phyloP scores from a whole-genome alignment of 2,329 filamentous ascomycete species.

The Chalaropsis ovoidea region DNA sequence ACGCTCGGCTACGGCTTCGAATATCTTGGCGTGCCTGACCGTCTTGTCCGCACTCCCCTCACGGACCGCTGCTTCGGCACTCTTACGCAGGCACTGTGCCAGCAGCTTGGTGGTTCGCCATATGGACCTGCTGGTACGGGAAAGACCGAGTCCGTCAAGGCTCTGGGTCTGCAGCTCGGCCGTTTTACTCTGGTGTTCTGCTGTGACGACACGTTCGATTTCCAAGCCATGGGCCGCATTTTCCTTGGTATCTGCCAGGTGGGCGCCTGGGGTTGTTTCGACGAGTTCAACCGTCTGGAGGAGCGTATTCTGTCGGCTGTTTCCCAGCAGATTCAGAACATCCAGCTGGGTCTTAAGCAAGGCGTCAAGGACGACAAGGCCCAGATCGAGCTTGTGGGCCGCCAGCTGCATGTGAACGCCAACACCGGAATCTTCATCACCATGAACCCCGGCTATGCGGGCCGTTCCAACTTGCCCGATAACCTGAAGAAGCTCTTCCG shows the following conservation, averaged over 20 bases:
- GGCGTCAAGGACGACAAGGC: conserved; percentile 69
- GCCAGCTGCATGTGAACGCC: conserved; percentile 76
- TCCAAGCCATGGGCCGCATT: conserved; percentile 98
- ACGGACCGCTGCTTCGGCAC: conserved; percentile 98
- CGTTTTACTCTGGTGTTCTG: conserved; percentile 98
- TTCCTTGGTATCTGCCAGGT: conserved; percentile 99
- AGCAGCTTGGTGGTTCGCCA: conserved; percentile 89
- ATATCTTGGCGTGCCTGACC: conserved; percentile 90
- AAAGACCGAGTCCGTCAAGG: conserved; percentile 98
- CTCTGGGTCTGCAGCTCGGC: conserved; percentile 87
- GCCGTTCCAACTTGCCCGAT: conserved; percentile 93
- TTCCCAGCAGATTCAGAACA: conserved; percentile 98
- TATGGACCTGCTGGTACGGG: conserved; percentile 96
- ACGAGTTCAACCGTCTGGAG: conserved; percentile 98
- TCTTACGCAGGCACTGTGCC: conserved; percentile 87
- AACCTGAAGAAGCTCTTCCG: conserved; percentile 99
- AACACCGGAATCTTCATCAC: conserved; percentile 99
- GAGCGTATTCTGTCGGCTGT: conserved; percentile 96
- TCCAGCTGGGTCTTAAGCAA: conserved; percentile 88
- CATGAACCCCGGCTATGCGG: conserved; percentile 99
- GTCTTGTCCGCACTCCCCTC: conserved; percentile 89
- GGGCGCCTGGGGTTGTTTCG: conserved; percentile 98
- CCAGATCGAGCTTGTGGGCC: conserved; percentile 88
- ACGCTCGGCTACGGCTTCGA: conserved; percentile 94
- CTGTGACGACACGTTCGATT: conserved; percentile 98